These are phyloP conservation scores for Penicillium herquei DNA, from an alignment of 495 filamentous ascomycete genomes.

Conservation along the genomic window DNA sequence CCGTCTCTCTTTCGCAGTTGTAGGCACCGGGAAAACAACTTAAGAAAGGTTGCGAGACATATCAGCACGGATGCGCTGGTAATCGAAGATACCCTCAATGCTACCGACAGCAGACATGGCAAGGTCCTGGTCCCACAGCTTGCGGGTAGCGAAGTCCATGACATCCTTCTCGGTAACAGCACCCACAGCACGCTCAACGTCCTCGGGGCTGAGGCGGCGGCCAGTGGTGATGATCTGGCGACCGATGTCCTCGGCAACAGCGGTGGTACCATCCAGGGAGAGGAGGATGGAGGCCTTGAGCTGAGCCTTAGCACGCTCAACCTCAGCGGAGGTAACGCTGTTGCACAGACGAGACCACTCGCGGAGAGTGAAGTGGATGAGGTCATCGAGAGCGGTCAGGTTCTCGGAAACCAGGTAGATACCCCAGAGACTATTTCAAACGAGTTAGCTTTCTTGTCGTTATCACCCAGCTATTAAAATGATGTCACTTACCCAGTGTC, in stretches of 20 bases:
- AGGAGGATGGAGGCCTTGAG: constrained; percentile 97
- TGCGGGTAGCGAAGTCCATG: constrained; percentile 86
- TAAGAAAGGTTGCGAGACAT: constrained; percentile 77
- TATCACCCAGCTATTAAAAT: not conserved
- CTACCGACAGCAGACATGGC: constrained; percentile 88
- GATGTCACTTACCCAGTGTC: constrained; percentile 79
- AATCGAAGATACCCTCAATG: constrained; percentile 90
- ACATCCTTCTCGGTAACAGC: constrained; percentile 94
- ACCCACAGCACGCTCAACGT: constrained; percentile 89
- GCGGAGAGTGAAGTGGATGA: constrained; percentile 95
- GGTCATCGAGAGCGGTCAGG: constrained; percentile 82
- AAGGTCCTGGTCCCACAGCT: constrained; percentile 95
- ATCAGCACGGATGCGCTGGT: constrained; percentile 81
- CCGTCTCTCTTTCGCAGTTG: constrained; percentile 25
- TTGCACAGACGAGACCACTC: constrained; percentile 93
- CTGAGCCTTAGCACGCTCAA: constrained; percentile 98
- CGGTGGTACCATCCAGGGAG: constrained; percentile 94
- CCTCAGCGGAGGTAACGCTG: constrained; percentile 83
- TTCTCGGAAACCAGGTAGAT: constrained; percentile 97
- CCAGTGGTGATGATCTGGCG: constrained; percentile 98
- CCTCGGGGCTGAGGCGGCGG: constrained; percentile 81
- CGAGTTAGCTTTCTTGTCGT: constrained; percentile 15
- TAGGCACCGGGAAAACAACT: constrained; percentile 12
- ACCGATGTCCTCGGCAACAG: constrained; percentile 96
- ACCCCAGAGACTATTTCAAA: constrained; percentile 80